Conservation (phyloP, 2,329 filamentous ascomycete species). For the Helotiales sp. region DNA sequence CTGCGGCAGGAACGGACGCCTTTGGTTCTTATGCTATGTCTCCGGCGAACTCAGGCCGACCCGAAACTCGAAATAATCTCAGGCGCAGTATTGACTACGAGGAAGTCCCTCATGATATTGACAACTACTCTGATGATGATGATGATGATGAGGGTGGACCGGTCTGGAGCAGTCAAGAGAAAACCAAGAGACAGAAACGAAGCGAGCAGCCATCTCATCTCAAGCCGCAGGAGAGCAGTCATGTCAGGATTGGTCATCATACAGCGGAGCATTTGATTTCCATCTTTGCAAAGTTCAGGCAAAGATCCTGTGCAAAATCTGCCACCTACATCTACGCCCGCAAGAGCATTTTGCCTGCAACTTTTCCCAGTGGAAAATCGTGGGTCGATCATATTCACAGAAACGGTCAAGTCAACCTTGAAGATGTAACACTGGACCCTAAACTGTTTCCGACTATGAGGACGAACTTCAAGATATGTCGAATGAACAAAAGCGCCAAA, state of each 20-base stretch:
- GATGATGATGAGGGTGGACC: constrained; percentile 2
- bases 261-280: neutral
- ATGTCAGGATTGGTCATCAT: constrained; percentile 4
- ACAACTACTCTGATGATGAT: neutral
- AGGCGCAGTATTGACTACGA: neutral
- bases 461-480: neutral
- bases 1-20: neutral
- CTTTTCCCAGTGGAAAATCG: neutral
- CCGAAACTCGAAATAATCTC: neutral
- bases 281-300: neutral
- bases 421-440: neutral
- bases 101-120: neutral
- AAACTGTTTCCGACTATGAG: neutral
- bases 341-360: too few species aligned
- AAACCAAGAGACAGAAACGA: neutral
- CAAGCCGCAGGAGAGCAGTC: neutral
- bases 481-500: neutral
- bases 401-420: neutral
- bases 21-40: neutral
- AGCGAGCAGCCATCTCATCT: neutral
- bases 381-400: neutral
- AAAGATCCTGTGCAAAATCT: neutral
- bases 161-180: neutral
- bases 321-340: neutral
- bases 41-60: neutral